Conservation (phyloP, 2,329 filamentous ascomycete species). For the Gnomoniopsis sp. region DNA sequence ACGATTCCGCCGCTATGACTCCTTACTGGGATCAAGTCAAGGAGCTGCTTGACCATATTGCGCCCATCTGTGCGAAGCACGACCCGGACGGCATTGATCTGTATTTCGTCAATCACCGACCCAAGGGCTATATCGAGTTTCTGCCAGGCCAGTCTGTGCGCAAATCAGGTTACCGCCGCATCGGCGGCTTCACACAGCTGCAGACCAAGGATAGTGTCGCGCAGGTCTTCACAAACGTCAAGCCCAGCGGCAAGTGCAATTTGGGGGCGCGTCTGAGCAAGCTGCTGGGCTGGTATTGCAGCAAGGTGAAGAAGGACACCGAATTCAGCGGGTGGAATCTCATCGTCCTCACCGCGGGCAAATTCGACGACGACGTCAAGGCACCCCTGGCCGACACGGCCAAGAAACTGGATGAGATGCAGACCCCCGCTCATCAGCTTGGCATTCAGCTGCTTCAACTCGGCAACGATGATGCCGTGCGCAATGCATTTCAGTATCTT, state of each 20-base stretch:
- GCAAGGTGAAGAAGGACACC: slow-evolving; percentile 24
- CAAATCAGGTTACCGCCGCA: slow-evolving; percentile 56
- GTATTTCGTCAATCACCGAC: slow-evolving; percentile 78
- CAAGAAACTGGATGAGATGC: slow-evolving; percentile 17
- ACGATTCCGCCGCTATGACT: slow-evolving; percentile 69
- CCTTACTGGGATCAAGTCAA: slow-evolving; percentile 70
- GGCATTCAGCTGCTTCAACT: slow-evolving; percentile 21
- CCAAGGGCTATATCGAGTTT: slow-evolving; percentile 31
- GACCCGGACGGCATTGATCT: slow-evolving; percentile 86
- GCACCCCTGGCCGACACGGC: slow-evolving; percentile 15
- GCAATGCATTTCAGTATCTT: slow-evolving; percentile 16
- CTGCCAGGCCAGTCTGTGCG: slow-evolving; percentile 35
- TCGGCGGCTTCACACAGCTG: slow-evolving; percentile 39
- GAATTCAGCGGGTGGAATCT: slow-evolving; percentile 24
- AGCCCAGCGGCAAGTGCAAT: slow-evolving; percentile 24
- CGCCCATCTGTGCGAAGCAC: slow-evolving; percentile 75
- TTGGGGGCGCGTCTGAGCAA: slow-evolving; percentile 23
- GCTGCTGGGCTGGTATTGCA: slow-evolving; percentile 25
- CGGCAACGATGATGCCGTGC: slow-evolving; percentile 12
- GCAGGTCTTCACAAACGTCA: slow-evolving; percentile 22
- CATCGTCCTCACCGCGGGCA: slow-evolving; percentile 25
- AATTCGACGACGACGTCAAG: slow-evolving; percentile 19
- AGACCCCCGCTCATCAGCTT: slow-evolving; percentile 19
- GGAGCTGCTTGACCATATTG: slow-evolving; percentile 66
- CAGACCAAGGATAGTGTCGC: slow-evolving; percentile 24